Evolutionary conservation across 345 rosid species (phyloP).

Genomic region (Aurinia saxatilis): DNA sequence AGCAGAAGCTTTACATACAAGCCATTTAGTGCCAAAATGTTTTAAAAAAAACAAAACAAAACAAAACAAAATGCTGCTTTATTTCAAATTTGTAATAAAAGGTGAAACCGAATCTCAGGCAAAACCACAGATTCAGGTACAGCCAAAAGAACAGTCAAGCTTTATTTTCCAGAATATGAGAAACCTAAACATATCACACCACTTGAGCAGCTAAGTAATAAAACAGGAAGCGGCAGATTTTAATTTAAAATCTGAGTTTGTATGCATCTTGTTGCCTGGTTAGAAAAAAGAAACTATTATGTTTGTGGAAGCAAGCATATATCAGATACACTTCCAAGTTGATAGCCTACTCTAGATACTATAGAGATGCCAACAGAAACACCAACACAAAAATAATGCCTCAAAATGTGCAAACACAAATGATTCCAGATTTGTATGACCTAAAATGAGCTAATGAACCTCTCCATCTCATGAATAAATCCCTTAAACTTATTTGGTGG

Average conservation of each 20-base stretch:
- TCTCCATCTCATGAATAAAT: not conserved
- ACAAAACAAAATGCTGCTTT: no score
- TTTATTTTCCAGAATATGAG: not conserved
- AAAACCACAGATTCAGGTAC: not conserved
- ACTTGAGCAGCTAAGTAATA: not conserved
- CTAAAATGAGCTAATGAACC: not conserved
- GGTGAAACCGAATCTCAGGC: not conserved
- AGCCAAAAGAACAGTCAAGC: not conserved
- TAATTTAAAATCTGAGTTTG: not conserved
- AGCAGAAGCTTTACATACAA: constrained; percentile 1
- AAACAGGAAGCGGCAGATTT: not conserved
- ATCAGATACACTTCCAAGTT: not conserved
- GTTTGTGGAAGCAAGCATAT: not conserved
- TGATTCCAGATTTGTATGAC: not conserved
- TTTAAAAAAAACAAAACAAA: no score
- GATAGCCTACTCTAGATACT: not conserved
- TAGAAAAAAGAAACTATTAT: not conserved
- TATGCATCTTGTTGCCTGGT: not conserved
- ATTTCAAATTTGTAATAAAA: not conserved
- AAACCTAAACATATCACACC: not conserved
- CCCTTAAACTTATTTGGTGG: not conserved
- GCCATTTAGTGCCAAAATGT: not conserved
- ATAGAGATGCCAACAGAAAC: not conserved
- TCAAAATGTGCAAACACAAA: not conserved
- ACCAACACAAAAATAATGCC: not conserved